A percentile compares a stretch with the other conserved stretches of the same genome.
Conservation (phyloP, 805 yeast species). For the Lipomyces anomalus region DNA sequence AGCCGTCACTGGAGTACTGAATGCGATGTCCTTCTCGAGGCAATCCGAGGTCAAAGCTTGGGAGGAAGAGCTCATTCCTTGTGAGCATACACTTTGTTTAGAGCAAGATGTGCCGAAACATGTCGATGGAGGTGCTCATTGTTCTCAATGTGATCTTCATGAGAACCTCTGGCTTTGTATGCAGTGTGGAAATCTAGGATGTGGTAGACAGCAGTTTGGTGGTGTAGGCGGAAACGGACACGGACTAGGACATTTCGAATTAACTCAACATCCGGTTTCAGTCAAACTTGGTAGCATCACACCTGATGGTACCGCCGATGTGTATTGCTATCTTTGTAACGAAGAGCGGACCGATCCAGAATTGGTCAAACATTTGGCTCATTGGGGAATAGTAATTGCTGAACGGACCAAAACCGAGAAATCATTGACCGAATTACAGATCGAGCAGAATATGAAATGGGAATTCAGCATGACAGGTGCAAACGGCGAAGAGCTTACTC, state of each 20-base stretch:
- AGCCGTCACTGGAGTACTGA: slow-evolving; percentile 43
- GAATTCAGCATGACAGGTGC: slow-evolving; percentile 76
- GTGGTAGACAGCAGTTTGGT: slow-evolving; percentile 94
- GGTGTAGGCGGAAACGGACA: slow-evolving; percentile 92
- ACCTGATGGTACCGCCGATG: slow-evolving; percentile 65
- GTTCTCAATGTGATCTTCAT: slow-evolving; percentile 42
- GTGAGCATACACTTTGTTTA: slow-evolving; percentile 66
- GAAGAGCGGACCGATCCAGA: slow-evolving; percentile 80
- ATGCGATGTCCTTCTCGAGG: slow-evolving; percentile 53
- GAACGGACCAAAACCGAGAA: slow-evolving; percentile 71
- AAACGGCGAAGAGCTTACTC: slow-evolving; percentile 57
- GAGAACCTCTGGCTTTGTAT: slow-evolving; percentile 91
- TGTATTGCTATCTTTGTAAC: slow-evolving; percentile 81
- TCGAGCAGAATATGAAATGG: slow-evolving; percentile 92
- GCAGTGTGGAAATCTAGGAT: slow-evolving; percentile 84
- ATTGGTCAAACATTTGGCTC: slow-evolving; percentile 42
- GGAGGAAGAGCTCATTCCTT: slow-evolving; percentile 81
- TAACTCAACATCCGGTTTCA: slow-evolving; percentile 67
- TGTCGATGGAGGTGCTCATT: slow-evolving; percentile 27
- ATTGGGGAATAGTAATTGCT: slow-evolving; percentile 62
- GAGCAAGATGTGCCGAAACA: slow-evolving; percentile 33
- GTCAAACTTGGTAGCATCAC: slow-evolving; percentile 87
- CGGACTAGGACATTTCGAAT: slow-evolving; percentile 66
- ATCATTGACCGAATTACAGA: slow-evolving; percentile 77
- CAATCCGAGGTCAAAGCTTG: slow-evolving; percentile 77